Base-by-base conservation (phyloP, 345 rosid species). In the Chamaenerion angustifolium region DNA sequence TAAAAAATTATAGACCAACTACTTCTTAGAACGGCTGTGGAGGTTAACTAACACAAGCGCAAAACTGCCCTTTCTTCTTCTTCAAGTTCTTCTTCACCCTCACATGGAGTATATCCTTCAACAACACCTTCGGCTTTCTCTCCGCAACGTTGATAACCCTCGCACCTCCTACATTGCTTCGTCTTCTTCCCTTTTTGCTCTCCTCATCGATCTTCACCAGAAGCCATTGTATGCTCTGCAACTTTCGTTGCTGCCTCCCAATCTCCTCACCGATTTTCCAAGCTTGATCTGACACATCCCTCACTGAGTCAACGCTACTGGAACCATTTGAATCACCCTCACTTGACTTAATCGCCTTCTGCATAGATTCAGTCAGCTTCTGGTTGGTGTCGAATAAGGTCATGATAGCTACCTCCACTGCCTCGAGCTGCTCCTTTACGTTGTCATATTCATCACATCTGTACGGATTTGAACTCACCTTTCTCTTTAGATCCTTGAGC, bases 221-320 rank as follows among this genome's bases (percentile, higher is more conserved):
- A 56, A 85, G 60, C 69, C 71, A 76, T 73, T 85, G 96, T 46
- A 93, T 50, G 63, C 81, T 88, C 75, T 85, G 95, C 69, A 88
- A 82, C 75, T 93, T 95, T 57, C 77, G 45, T 66, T 93, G 95
- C 68, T 88, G 72, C 52, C 78, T 64, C 21, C 86, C 88, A 10
- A 82, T 77, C 72, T 77, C 85, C 72, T 93, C 96, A 0, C 96
- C 80, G 49, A 69, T 84, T 62, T 80, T 76, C 68, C 78, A 71
- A 23, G 88, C 88, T 65, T 93, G 88, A 41, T 88, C 95, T 15
- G 82, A 66, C 42, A 73, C 60, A 56, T 67, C 66, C 52, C 67
- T 21, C 74, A 61, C 75, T 76, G 17, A 72, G 63, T 10, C 40
- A n/a, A n/a, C n/a, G n/a, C n/a, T n/a, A n/a, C n/a, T n/a, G 25